Percentiles rank a stretch among this genome's conserved stretches.
These are phyloP conservation scores for Talaromyces liani DNA, from an alignment of 495 filamentous ascomycete species.

Conservation along the genomic window DNA sequence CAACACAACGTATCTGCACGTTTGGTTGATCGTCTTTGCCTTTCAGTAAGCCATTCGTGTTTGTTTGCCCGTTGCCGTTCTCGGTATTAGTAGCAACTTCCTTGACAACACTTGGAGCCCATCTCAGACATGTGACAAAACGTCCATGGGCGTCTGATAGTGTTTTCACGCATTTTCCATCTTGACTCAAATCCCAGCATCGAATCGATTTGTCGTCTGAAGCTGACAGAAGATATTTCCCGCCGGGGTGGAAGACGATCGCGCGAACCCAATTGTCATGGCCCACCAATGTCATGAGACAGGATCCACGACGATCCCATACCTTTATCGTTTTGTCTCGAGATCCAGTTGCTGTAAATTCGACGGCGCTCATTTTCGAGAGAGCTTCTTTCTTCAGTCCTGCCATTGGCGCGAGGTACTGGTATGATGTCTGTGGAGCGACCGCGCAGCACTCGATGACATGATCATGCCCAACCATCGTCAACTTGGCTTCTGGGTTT, in stretches of 20 bases:
- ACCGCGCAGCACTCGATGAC: slow-evolving; percentile 82
- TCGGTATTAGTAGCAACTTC: neutral
- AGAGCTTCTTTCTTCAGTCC: slow-evolving; percentile 72
- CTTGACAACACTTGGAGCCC: slow-evolving; percentile 56
- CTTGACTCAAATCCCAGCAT: slow-evolving; percentile 91
- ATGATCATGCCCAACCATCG: slow-evolving; percentile 85
- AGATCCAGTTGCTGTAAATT: slow-evolving; percentile 84
- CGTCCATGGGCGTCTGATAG: slow-evolving; percentile 73
- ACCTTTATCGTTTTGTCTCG: slow-evolving; percentile 88
- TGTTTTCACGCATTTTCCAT: slow-evolving; percentile 82
- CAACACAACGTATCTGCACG: slow-evolving; percentile 50
- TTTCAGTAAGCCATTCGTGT: slow-evolving; percentile 8
- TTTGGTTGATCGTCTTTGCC: slow-evolving; percentile 12
- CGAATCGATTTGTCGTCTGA: slow-evolving; percentile 87
- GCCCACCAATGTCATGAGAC: slow-evolving; percentile 80
- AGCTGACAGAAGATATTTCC: slow-evolving; percentile 82
- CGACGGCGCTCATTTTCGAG: slow-evolving; percentile 55
- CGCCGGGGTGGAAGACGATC: slow-evolving; percentile 86
- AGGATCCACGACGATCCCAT: slow-evolving; percentile 80
- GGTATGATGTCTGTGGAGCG: slow-evolving; percentile 73
- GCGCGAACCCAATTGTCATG: slow-evolving; percentile 96
- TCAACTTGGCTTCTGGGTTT: slow-evolving; percentile 65
- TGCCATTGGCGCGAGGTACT: slow-evolving; percentile 68
- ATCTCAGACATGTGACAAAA: slow-evolving; percentile 82
- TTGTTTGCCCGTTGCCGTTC: neutral